Conservation (phyloP, 805 yeast species). For the Metschnikowia continentalis region DNA sequence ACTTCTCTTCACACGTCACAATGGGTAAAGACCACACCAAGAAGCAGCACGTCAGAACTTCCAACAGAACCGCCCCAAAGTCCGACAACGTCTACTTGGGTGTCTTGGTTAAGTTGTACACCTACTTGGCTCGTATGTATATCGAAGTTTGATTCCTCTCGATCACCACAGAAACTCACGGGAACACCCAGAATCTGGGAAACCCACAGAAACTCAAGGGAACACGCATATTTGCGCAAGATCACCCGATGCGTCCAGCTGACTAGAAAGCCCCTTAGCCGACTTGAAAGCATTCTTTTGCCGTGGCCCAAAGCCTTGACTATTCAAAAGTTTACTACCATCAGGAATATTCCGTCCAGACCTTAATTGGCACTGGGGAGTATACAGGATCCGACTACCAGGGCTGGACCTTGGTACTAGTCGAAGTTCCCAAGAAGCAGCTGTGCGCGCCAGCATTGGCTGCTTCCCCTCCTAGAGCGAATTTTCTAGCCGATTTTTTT, state of each 20-base stretch:
- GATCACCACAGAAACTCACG: slow-evolving; percentile 1
- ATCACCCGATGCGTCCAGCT: not conserved
- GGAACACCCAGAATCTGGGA: not conserved
- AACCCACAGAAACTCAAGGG: not conserved
- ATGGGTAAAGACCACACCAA: slow-evolving; percentile 98
- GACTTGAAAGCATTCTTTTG: not conserved
- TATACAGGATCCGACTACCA: not conserved
- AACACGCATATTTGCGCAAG: not conserved
- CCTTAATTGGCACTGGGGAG: not conserved
- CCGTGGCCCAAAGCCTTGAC: not conserved
- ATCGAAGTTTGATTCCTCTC: slow-evolving; percentile 7
- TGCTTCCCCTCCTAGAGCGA: not conserved
- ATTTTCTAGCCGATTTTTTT: too few relatives aligned
- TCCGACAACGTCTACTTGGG: slow-evolving; percentile 98
- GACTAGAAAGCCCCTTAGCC: not conserved
- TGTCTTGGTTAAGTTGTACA: slow-evolving; percentile 95
- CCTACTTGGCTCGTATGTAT: slow-evolving; percentile 98
- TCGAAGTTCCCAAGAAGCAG: not conserved
- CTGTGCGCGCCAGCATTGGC: not conserved
- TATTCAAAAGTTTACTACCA: slow-evolving; percentile 1
- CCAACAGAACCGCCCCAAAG: slow-evolving; percentile 99
- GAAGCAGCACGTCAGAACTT: slow-evolving; percentile 92
- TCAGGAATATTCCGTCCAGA: not conserved
- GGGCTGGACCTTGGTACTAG: not conserved
- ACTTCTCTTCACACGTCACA: slow-evolving; percentile 17